Base-by-base conservation (phyloP, 352 stramenopile species). In the Globisporangium viniferum region DNA sequence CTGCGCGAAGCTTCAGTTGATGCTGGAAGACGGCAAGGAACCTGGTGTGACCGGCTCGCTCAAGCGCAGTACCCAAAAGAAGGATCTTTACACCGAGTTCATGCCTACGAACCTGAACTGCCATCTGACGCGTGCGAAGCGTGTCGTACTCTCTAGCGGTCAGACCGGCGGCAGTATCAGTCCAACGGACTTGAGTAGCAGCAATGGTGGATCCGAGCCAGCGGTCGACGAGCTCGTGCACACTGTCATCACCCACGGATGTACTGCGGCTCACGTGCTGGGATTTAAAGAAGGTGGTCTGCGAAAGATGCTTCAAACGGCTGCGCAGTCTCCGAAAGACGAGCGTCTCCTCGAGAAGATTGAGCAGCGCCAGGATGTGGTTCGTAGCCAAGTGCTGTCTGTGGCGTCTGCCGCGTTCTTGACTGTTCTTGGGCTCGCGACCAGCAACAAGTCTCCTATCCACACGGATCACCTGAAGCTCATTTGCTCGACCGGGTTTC, bases 51-150 rank as follows among this genome's bases (percentile, higher is more conserved):
- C 88, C 3, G 85, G 86, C 4, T 92, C 81, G 49, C 64, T 96
- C 29, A 94, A 94, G 66, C 88, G 88, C 35, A 94, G 86, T 64
- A 92, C 86, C 36, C 86, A 90, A 75, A 96, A 94, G 68, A 96
- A 96, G 58, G 88, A 96, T 67, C 82, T 93, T 71, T 76, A 78
- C 6, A 87, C 84, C 1, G 81, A 90, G 55, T 96, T 96, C 64
- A 96, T 96, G 88, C 79, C 86, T 2, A 94, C 85, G 10, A 96
- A 96, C 73, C 62, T 96, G 1, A 93, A 94, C 63, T 93, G 82
- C 27, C 88, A 96, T 62, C 63, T 94, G 51, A 79, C 93, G 27
- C 88, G 88, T 33, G 88, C 82, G 31, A 78, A 77, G 59, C 81
- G 80, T 14, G 73, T 92, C 33, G 57, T 79, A 18, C 73, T 92